Evolutionary conservation across 768 basidiomycete genomes (phyloP).

Genomic region (Cytidiella melzeri): DNA sequence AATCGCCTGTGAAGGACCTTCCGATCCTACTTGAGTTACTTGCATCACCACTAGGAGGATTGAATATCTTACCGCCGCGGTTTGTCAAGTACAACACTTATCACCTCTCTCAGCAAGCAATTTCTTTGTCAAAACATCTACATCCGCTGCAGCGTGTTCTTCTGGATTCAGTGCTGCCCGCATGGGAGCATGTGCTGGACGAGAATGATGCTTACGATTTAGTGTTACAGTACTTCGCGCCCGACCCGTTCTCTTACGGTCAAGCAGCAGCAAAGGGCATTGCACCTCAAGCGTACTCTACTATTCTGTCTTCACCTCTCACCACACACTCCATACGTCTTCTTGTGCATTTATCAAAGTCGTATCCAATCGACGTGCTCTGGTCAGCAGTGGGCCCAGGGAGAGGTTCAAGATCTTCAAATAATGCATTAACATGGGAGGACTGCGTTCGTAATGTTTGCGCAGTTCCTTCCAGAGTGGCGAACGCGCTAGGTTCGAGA

Average conservation of each 20-base stretch:
- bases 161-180: conserved; percentile 57
- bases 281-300: conserved; percentile 57
- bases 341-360: conserved; percentile 45
- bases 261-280: conserved; percentile 44
- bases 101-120: conserved; percentile 28
- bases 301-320: conserved; percentile 48
- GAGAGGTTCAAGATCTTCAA: conserved; percentile 12
- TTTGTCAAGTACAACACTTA: conserved; percentile 39
- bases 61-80: conserved; percentile 54
- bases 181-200: conserved; percentile 56
- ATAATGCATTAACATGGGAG: conserved; percentile 55
- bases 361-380: conserved; percentile 68
- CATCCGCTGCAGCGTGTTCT: conserved; percentile 61
- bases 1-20: conserved; percentile 37
- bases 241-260: conserved; percentile 51
- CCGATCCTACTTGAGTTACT: conserved; percentile 50
- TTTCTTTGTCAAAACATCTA: conserved; percentile 32
- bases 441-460: conserved; percentile 62
- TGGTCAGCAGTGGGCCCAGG: conserved; percentile 43
- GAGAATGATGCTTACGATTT: conserved; percentile 41
- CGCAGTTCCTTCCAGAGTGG: conserved; percentile 69
- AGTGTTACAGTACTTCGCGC: conserved; percentile 69
- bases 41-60: conserved; percentile 47
- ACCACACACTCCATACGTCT: conserved; percentile 44
- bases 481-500: conserved; percentile 56